phyloP scores from a whole-genome alignment of 2,329 filamentous ascomycete species.

The Colletotrichum lentis region DNA sequence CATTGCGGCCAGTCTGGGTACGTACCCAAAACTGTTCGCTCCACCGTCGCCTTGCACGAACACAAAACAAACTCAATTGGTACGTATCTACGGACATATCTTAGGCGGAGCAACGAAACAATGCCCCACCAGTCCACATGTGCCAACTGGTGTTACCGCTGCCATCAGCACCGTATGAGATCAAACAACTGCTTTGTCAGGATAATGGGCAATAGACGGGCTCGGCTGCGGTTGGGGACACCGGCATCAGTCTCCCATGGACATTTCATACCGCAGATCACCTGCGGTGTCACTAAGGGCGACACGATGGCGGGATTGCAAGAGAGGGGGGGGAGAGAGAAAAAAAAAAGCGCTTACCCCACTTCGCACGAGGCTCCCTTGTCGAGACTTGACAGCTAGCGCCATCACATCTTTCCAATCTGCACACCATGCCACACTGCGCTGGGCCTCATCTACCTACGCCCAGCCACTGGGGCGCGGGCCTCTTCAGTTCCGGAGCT shows the following conservation, averaged over 20 bases:
- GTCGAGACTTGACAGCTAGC: conserved; percentile 24
- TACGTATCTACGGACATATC: conserved; percentile 5
- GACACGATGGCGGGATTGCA: not conserved
- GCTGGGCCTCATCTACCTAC: not conserved
- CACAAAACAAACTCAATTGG: not conserved
- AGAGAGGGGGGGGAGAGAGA: not conserved
- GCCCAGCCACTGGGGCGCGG: conserved; percentile 29
- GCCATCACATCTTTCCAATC: conserved; percentile 2
- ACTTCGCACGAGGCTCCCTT: conserved; percentile 36
- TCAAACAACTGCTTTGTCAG: not conserved
- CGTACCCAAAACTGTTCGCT: no score
- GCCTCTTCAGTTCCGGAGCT: conserved; percentile 13
- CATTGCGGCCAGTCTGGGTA: not conserved
- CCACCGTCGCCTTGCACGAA: conserved; percentile 23
- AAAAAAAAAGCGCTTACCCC: conserved; percentile 5
- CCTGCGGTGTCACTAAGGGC: not conserved
- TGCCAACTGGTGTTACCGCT: not conserved
- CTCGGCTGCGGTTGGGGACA: no score
- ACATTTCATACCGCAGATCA: not conserved
- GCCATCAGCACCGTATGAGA: not conserved
- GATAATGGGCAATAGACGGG: not conserved
- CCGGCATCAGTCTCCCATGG: no score
- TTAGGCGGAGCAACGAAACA: not conserved
- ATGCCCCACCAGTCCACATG: not conserved
- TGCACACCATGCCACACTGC: not conserved